phyloP scores from a whole-genome alignment of 805 yeast species.

The Cyberlindnera amylophila region DNA sequence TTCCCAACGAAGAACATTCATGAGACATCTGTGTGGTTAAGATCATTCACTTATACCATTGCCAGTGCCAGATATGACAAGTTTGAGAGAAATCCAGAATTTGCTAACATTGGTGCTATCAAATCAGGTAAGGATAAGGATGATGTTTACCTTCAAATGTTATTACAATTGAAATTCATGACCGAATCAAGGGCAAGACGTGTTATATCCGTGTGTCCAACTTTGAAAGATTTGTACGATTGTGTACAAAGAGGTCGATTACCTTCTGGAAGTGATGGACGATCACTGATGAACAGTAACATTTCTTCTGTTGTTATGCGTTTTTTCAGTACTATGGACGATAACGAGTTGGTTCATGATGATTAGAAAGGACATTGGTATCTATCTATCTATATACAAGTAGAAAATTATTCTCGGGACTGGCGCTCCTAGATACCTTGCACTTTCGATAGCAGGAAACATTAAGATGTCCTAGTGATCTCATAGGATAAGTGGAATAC shows the following conservation, averaged over 20 bases:
- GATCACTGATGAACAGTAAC: conserved; percentile 45
- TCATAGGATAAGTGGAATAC: no score
- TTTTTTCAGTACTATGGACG: conserved; percentile 48
- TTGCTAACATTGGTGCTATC: conserved; percentile 52
- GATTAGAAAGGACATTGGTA: no score
- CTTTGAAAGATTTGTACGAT: conserved; percentile 31
- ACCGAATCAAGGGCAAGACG: conserved; percentile 48
- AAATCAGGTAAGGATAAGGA: conserved; percentile 48
- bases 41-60: conserved; percentile 54
- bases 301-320: conserved; percentile 45
- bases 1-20: conserved; percentile 44
- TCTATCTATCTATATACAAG: no score
- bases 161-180: conserved; percentile 56
- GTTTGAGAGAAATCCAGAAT: conserved; percentile 47
- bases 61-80: conserved; percentile 52
- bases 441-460: no score
- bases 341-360: conserved; percentile 34
- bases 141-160: conserved; percentile 45
- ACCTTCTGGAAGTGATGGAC: conserved; percentile 40
- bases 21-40: conserved; percentile 51
- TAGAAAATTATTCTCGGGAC: no score
- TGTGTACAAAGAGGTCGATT: conserved; percentile 32
- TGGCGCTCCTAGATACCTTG: no score
- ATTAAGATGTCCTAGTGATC: no score
- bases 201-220: conserved; percentile 38